These are phyloP conservation scores for Leccinum colubrinum DNA, from an alignment of 1,284 basidiomycete genomes.

Conservation along the genomic window DNA sequence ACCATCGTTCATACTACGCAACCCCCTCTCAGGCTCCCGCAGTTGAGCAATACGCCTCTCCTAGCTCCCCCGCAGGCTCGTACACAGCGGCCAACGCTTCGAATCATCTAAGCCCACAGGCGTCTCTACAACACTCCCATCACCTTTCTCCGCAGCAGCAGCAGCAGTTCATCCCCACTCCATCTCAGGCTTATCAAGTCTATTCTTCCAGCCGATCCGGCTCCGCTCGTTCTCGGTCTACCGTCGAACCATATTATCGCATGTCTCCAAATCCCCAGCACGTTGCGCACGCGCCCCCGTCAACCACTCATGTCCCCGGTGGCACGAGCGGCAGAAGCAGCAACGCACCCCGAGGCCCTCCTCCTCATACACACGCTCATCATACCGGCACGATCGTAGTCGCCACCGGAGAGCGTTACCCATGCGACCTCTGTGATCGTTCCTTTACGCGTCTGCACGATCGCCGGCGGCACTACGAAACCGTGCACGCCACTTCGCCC, in stretches of 20 bases:
- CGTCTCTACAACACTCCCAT: conserved; percentile 31
- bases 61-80: conserved; percentile 22
- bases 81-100: conserved; percentile 25
- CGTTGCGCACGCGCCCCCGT: conserved; percentile 26
- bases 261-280: conserved; percentile 36
- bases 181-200: conserved; percentile 44
- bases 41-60: conserved; percentile 22
- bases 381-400: conserved; percentile 16
- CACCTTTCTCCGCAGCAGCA: conserved; percentile 17
- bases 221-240: conserved; percentile 29
- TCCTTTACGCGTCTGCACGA: conserved; percentile 77
- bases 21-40: conserved; percentile 15
- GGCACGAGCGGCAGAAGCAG: conserved; percentile 15
- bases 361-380: conserved; percentile 13
- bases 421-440: conserved; percentile 69
- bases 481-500: conserved; percentile 61
- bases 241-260: conserved; percentile 38
- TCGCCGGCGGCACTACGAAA: conserved; percentile 74
- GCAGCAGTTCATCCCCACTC: conserved; percentile 52
- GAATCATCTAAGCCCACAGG: conserved; percentile 33
- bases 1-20: conserved; percentile 29
- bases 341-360: conserved; percentile 11
- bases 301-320: conserved; percentile 15
- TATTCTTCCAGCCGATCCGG: conserved; percentile 37
- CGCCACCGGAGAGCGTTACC: conserved; percentile 53